A percentile compares a stretch with the other conserved stretches of the same genome.
Evolutionary conservation across 164 flowering plant genomes (phyloP).

Genomic region (Nymphaea colorata): DNA sequence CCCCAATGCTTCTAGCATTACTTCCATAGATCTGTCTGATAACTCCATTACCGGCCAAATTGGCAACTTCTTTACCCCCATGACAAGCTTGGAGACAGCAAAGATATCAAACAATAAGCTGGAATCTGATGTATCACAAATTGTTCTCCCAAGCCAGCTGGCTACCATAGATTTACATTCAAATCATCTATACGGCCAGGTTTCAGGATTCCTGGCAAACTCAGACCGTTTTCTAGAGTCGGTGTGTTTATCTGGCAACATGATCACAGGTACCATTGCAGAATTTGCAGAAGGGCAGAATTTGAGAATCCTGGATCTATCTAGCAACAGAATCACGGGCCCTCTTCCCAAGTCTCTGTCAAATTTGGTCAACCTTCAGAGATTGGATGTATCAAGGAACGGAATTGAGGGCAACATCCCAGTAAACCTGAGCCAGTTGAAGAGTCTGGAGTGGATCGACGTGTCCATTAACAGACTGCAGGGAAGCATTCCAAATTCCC

Average conservation of each 20-base stretch:
- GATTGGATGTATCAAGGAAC: conserved; percentile 61
- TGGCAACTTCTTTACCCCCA: conserved; percentile 36
- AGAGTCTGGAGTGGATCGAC: conserved; percentile 60
- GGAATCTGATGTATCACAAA: conserved; percentile 32
- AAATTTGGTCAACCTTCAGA: conserved; percentile 41
- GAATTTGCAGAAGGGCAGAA: conserved; percentile 34
- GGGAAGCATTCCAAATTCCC: conserved; percentile 49
- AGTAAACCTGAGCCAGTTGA: conserved; percentile 42
- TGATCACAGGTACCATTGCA: conserved; percentile 50
- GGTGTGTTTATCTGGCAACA: conserved; percentile 45
- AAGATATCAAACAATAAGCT: conserved; percentile 67
- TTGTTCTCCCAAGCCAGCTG: conserved; percentile 44
- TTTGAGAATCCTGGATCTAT: conserved; percentile 45
- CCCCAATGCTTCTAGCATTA: conserved; percentile 40
- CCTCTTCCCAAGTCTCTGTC: conserved; percentile 69
- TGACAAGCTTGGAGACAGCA: conserved; percentile 47
- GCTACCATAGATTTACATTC: conserved; percentile 52
- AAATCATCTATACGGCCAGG: conserved; percentile 52
- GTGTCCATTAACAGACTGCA: conserved; percentile 54
- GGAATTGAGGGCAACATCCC: conserved; percentile 64
- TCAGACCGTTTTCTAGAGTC: conserved; percentile 47
- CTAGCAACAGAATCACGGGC: conserved; percentile 59
- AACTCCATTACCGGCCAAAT: conserved; percentile 41
- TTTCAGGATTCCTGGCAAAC: conserved; percentile 33
- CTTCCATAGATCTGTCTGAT: conserved; percentile 66